These are phyloP conservation scores for Sordaria brevicollis DNA, from an alignment of 495 filamentous ascomycete genomes.

Conservation along the genomic window DNA sequence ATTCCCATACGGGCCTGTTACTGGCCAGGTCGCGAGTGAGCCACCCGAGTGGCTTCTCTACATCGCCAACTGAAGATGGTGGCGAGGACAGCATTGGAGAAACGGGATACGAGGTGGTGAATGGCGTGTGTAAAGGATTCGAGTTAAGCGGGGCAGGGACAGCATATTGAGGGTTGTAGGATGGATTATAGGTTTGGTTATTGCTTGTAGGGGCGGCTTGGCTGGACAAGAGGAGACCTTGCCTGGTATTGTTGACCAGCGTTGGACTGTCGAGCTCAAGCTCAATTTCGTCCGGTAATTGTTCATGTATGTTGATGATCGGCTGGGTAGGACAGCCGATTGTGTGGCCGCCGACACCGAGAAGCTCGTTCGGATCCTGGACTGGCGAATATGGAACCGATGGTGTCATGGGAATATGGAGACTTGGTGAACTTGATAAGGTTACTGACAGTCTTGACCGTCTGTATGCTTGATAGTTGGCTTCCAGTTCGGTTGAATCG, in stretches of 20 bases:
- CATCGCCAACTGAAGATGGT: not conserved
- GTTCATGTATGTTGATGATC: not conserved
- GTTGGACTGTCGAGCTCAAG: not conserved
- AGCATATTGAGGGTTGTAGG: not conserved
- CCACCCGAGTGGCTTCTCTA: not conserved
- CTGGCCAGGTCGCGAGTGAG: not conserved
- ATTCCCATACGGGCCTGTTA: not conserved
- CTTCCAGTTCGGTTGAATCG: not conserved
- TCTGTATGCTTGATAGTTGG: not conserved
- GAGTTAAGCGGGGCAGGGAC: not conserved
- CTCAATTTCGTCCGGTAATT: not conserved
- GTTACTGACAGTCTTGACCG: not conserved
- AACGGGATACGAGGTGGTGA: not conserved
- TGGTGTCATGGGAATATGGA: not conserved
- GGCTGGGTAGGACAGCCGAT: not conserved
- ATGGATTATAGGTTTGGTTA: not conserved
- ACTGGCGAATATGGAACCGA: not conserved
- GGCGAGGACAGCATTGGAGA: not conserved
- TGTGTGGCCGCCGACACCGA: not conserved
- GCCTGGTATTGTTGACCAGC: not conserved
- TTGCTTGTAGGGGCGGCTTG: not conserved
- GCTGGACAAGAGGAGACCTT: not conserved
- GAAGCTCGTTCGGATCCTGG: not conserved
- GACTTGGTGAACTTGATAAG: not conserved
- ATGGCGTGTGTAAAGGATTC: not conserved